Evolutionary conservation across 257 asterid species (phyloP).

Genomic region (Thymus mandschuricus): DNA sequence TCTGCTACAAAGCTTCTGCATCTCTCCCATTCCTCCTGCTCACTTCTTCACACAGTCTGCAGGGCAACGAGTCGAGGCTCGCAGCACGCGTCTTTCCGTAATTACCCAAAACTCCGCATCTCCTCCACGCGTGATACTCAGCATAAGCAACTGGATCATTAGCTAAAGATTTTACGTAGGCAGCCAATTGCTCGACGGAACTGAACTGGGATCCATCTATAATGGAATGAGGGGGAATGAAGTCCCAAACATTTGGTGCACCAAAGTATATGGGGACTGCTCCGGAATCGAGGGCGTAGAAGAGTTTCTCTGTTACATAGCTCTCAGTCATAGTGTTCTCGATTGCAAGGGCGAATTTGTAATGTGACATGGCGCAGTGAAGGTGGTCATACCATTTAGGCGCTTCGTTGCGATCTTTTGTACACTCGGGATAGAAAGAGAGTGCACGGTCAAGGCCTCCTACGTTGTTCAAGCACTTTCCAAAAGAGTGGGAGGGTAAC

Average conservation of each 20-base stretch:
- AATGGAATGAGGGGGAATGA: constrained; percentile 90
- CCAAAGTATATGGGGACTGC: constrained; percentile 96
- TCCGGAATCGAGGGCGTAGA: constrained; percentile 93
- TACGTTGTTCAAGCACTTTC: constrained; percentile 94
- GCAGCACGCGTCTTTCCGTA: constrained; percentile 72
- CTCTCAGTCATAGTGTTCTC: constrained; percentile 91
- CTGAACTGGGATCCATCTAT: constrained; percentile 82
- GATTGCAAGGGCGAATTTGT: constrained; percentile 91
- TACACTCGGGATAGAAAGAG: constrained; percentile 72
- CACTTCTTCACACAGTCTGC: constrained; percentile 87
- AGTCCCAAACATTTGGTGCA: constrained; percentile 89
- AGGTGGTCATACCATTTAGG: constrained; percentile 99
- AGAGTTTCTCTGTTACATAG: constrained; percentile 91
- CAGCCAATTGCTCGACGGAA: constrained; percentile 74
- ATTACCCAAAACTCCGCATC: constrained; percentile 88
- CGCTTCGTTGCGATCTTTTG: constrained; percentile 53
- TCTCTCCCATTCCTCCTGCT: constrained; percentile 78
- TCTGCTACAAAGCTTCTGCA: constrained; percentile 43
- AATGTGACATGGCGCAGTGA: constrained; percentile 97
- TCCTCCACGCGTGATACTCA: constrained; percentile 97
- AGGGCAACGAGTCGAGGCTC: constrained; percentile 84
- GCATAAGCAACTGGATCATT: constrained; percentile 87
- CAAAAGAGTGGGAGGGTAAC: constrained; percentile 85
- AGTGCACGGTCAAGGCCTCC: constrained; percentile 87
- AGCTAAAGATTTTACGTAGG: constrained; percentile 70